Percentiles rank a stretch among this genome's conserved stretches.
Conservation (phyloP, 2,329 filamentous ascomycete species). For the Dactylonectria estremocensis region DNA sequence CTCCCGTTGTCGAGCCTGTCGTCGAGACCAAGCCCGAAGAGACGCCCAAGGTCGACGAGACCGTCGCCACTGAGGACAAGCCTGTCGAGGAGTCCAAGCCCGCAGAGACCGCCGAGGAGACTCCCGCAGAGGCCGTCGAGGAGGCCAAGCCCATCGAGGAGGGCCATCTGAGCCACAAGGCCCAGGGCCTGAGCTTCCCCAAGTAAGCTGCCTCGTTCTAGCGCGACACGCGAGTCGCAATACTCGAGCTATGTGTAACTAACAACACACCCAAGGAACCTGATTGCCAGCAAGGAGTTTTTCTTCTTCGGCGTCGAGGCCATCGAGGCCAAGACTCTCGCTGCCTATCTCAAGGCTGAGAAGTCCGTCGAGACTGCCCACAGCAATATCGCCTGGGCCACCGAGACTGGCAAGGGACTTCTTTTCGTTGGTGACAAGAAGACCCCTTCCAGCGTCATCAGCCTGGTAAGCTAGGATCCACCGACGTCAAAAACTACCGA, state of each 20-base stretch:
- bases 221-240: too few species aligned
- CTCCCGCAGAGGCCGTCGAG: slow-evolving; percentile 62
- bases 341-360: slow-evolving; percentile 87
- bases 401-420: slow-evolving; percentile 94
- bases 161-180: slow-evolving; percentile 91
- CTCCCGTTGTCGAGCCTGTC: slow-evolving; percentile 53
- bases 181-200: slow-evolving; percentile 82
- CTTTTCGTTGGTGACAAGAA: slow-evolving; percentile 93
- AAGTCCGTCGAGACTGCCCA: slow-evolving; percentile 84
- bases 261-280: slow-evolving; percentile 71
- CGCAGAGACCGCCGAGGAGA: slow-evolving; percentile 57
- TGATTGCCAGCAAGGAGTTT: slow-evolving; percentile 93
- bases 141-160: slow-evolving; percentile 82
- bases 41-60: slow-evolving; percentile 53
- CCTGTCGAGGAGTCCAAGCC: slow-evolving; percentile 62
- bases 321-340: slow-evolving; percentile 81
- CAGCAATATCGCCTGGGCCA: slow-evolving; percentile 89
- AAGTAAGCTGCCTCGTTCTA: slow-evolving; percentile 75
- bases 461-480: slow-evolving; percentile 75
- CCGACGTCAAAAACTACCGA: slow-evolving; percentile 37
- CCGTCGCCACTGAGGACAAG: slow-evolving; percentile 58
- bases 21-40: slow-evolving; percentile 59
- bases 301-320: slow-evolving; percentile 88
- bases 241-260: slow-evolving; percentile 33
- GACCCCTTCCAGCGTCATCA: slow-evolving; percentile 85